These are phyloP conservation scores for Pistacia atlantica DNA, from an alignment of 345 rosid genomes.

Conservation along the genomic window DNA sequence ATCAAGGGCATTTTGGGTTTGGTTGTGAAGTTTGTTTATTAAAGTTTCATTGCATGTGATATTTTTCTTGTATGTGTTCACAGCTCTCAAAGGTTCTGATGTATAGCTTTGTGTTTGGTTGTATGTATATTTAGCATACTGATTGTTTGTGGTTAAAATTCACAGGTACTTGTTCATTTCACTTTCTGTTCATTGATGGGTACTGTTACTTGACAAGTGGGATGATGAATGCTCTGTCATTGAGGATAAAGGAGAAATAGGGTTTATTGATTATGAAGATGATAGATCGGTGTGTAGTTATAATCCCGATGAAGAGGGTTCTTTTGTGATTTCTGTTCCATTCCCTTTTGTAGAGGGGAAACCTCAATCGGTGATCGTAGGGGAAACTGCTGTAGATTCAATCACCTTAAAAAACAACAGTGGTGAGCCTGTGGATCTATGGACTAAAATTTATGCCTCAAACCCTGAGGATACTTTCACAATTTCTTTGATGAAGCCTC, in stretches of 20 bases:
- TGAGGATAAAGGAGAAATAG: slow-evolving; percentile 75
- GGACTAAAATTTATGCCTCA: slow-evolving; percentile 69
- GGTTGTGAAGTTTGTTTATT: neutral
- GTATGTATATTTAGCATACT: neutral
- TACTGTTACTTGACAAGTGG: slow-evolving; percentile 43
- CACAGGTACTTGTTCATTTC: neutral
- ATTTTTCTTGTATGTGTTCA: neutral
- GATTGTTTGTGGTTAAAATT: slow-evolving; percentile 6
- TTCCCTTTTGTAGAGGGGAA: slow-evolving; percentile 61
- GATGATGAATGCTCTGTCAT: slow-evolving; percentile 75
- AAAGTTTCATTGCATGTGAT: neutral
- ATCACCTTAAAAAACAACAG: slow-evolving; percentile 61
- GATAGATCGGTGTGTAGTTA: slow-evolving; percentile 52
- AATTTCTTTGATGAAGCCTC: slow-evolving; percentile 76
- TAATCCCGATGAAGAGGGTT: slow-evolving; percentile 55
- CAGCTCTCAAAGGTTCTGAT: neutral
- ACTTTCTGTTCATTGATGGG: slow-evolving; percentile 40
- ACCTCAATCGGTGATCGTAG: slow-evolving; percentile 61
- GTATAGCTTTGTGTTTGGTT: neutral
- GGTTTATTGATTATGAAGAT: slow-evolving; percentile 68
- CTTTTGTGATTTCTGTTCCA: slow-evolving; percentile 64
- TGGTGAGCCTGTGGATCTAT: slow-evolving; percentile 56
- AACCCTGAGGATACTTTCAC: slow-evolving; percentile 59
- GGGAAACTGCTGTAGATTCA: slow-evolving; percentile 53
- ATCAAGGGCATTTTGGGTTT: neutral